These are phyloP conservation scores for Aspergillus bertholletiae DNA, from an alignment of 495 filamentous ascomycete genomes.

Conservation along the genomic window DNA sequence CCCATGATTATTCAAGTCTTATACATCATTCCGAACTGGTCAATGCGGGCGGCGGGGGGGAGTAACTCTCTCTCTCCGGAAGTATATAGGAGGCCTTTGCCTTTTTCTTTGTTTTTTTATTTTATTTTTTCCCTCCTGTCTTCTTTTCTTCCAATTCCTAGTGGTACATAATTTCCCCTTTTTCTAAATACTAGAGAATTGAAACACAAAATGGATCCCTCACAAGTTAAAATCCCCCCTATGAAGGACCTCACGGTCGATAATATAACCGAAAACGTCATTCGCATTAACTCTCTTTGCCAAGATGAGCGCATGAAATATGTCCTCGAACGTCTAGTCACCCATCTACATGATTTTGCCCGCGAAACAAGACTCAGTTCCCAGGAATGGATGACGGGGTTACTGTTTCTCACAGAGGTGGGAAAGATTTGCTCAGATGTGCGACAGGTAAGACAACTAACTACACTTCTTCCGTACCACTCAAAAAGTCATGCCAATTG, in stretches of 20 bases:
- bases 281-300: conserved; percentile 70
- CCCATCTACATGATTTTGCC: conserved; percentile 80
- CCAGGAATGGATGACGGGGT: conserved; percentile 73
- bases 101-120: too few relatives aligned
- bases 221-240: conserved; percentile 48
- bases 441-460: conserved; percentile 49
- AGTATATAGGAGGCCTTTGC: too few relatives aligned
- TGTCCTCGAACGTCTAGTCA: conserved; percentile 68
- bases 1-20: not conserved
- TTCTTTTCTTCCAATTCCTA: not conserved
- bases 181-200: not conserved
- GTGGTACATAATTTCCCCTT: not conserved
- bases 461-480: not conserved
- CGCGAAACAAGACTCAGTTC: conserved; percentile 76
- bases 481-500: too few relatives aligned
- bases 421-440: conserved; percentile 71
- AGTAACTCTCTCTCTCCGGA: too few relatives aligned
- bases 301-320: conserved; percentile 64
- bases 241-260: conserved; percentile 75
- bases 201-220: conserved; percentile 44
- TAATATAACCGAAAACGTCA: conserved; percentile 78
- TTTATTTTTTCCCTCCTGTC: conserved; percentile 3
- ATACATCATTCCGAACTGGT: not conserved
- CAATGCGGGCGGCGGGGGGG: not conserved
- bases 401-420: conserved; percentile 68